phyloP scores from a whole-genome alignment of 257 asterid genomes.

The Solanum corneliomulleri region DNA sequence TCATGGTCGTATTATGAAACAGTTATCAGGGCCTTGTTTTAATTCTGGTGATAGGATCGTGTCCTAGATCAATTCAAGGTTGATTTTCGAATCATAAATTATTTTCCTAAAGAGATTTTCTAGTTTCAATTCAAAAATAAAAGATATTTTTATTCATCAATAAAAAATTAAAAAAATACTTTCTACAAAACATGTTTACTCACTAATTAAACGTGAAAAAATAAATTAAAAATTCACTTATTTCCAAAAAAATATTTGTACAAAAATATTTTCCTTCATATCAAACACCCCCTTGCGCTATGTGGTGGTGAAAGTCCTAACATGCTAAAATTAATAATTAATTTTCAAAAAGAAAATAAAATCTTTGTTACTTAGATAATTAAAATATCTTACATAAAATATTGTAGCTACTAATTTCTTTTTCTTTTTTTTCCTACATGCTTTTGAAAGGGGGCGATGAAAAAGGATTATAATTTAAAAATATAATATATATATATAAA shows the following conservation, averaged over 20 bases:
- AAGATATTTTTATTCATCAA: no score
- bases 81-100: background rate
- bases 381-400: background rate
- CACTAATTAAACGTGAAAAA: background rate
- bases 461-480: background rate
- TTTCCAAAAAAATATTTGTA: no score
- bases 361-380: background rate
- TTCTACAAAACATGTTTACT: no score
- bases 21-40: no score
- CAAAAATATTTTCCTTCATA: background rate
- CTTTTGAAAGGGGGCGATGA: background rate
- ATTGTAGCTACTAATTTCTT: background rate
- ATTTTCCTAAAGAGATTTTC: background rate
- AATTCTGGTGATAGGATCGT: no score
- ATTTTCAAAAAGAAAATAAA: background rate
- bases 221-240: no score
- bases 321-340: background rate
- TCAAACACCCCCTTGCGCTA: background rate
- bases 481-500: background rate
- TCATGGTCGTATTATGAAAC: no score
- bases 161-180: no score
- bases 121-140: background rate
- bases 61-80: background rate
- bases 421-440: background rate
- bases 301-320: background rate